Conservation (phyloP, 2,329 filamentous ascomycete genomes). For the Gliomastix tumulicola region DNA sequence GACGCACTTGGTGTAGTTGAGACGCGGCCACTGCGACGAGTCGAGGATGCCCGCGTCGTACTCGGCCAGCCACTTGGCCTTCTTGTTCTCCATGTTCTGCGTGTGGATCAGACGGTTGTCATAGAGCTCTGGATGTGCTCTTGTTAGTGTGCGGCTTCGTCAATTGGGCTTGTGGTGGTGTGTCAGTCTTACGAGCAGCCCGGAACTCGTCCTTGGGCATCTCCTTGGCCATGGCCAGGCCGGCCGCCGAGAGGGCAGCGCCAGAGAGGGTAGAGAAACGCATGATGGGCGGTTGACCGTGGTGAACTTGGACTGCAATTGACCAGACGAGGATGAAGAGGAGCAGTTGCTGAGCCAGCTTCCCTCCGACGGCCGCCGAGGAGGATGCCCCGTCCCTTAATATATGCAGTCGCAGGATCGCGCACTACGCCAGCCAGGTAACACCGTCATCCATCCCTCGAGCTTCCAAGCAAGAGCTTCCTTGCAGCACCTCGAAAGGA, state of each 20-base stretch:
- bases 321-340: too few relatives aligned
- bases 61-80: slow-evolving; percentile 8
- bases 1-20: slow-evolving; percentile 13
- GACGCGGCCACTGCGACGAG: slow-evolving; percentile 12
- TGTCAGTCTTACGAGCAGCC: slow-evolving; percentile 6
- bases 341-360: too few relatives aligned
- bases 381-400: too few relatives aligned
- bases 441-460: too few relatives aligned
- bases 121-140: slow-evolving; percentile 10
- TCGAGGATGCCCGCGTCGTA: slow-evolving; percentile 11
- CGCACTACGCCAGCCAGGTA: too few relatives aligned
- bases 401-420: too few relatives aligned
- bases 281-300: too few relatives aligned
- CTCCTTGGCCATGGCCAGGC: slow-evolving; percentile 7
- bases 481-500: too few relatives aligned
- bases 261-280: slow-evolving; percentile 2
- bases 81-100: slow-evolving; percentile 10
- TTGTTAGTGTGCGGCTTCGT: not conserved
- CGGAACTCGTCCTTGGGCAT: slow-evolving; percentile 10
- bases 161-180: not conserved
- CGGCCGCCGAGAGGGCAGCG: slow-evolving; percentile 5
- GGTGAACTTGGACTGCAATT: too few relatives aligned
- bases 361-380: too few relatives aligned
- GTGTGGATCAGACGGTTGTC: slow-evolving; percentile 10
- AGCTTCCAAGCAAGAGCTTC: too few relatives aligned